Percentiles rank a stretch among this genome's conserved stretches.
Evolutionary conservation across 2,329 filamentous ascomycete genomes (phyloP).

Genomic region (Stagonosporopsis cucurbitacearum): DNA sequence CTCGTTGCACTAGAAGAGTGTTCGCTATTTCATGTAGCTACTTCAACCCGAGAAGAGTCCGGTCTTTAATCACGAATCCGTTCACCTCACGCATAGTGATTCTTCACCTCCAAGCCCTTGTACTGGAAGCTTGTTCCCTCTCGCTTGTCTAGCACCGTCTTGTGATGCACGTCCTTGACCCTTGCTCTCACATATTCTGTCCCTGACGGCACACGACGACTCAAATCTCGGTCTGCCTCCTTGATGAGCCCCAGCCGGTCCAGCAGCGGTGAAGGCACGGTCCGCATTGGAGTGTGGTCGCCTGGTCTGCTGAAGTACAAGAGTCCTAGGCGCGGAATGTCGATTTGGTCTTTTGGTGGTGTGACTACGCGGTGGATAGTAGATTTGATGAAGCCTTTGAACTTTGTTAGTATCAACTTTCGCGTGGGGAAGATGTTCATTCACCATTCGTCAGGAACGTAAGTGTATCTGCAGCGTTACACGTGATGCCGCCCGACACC

Average conservation of each 20-base stretch:
- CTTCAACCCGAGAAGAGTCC: neutral
- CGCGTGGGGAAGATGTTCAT: neutral
- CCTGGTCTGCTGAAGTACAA: constrained; percentile 31
- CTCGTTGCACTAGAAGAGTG: too few relatives aligned
- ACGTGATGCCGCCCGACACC: constrained; percentile 47
- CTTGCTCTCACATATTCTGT: constrained; percentile 57
- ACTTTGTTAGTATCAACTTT: neutral
- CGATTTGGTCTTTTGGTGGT: constrained; percentile 56
- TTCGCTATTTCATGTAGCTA: neutral
- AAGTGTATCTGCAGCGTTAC: constrained; percentile 50
- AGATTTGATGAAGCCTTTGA: constrained; percentile 53
- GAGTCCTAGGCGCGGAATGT: constrained; percentile 48
- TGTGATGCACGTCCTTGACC: constrained; percentile 57
- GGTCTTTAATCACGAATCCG: neutral
- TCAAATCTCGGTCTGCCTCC: constrained; percentile 50
- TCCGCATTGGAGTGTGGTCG: constrained; percentile 38
- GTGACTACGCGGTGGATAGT: constrained; percentile 58
- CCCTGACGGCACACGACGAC: constrained; percentile 47
- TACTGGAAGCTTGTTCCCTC: constrained; percentile 56
- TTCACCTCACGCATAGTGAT: constrained; percentile 38
- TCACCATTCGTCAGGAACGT: constrained; percentile 47
- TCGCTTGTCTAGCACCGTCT: constrained; percentile 53
- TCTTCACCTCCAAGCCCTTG: constrained; percentile 51
- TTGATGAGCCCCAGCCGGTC: constrained; percentile 46
- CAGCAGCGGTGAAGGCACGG: constrained; percentile 44